These are phyloP conservation scores for Candida ficus DNA, from an alignment of 805 yeast genomes.

Conservation along the genomic window DNA sequence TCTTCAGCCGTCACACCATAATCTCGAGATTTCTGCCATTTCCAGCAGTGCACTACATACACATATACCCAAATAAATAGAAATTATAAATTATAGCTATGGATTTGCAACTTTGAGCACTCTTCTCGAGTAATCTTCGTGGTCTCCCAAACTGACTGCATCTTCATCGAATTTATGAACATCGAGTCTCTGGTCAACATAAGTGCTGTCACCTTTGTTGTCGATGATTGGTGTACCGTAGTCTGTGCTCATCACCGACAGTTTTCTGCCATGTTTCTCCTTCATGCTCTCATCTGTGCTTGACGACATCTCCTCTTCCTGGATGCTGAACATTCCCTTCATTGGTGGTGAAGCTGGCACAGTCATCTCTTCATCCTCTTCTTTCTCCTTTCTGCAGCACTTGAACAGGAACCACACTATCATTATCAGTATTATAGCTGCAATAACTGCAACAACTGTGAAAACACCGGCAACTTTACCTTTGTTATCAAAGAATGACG, in stretches of 20 bases:
- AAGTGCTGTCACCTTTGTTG: slow-evolving; percentile 20
- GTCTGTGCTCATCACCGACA: slow-evolving; percentile 6
- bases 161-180: slow-evolving; percentile 20
- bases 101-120: slow-evolving; percentile 48
- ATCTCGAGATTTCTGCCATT: too few species aligned
- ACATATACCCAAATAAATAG: too few species aligned
- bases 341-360: slow-evolving; percentile 5
- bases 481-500: slow-evolving; percentile 54
- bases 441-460: slow-evolving; percentile 69
- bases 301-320: too few species aligned
- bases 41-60: too few species aligned
- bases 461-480: slow-evolving; percentile 87
- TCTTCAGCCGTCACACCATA: too few species aligned
- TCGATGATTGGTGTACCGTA: slow-evolving; percentile 22
- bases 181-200: slow-evolving; percentile 38
- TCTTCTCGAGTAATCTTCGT: slow-evolving; percentile 43
- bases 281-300: not conserved
- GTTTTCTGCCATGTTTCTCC: slow-evolving; percentile 1
- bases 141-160: slow-evolving; percentile 38
- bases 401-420: slow-evolving; percentile 37
- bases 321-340: too few species aligned
- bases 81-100: slow-evolving; percentile 7
- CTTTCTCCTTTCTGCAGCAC: slow-evolving; percentile 1
- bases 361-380: slow-evolving; percentile 11
- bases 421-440: slow-evolving; percentile 36